phyloP scores from a whole-genome alignment of 2,329 filamentous ascomycete genomes.

The Scleromitrula shiraiana region DNA sequence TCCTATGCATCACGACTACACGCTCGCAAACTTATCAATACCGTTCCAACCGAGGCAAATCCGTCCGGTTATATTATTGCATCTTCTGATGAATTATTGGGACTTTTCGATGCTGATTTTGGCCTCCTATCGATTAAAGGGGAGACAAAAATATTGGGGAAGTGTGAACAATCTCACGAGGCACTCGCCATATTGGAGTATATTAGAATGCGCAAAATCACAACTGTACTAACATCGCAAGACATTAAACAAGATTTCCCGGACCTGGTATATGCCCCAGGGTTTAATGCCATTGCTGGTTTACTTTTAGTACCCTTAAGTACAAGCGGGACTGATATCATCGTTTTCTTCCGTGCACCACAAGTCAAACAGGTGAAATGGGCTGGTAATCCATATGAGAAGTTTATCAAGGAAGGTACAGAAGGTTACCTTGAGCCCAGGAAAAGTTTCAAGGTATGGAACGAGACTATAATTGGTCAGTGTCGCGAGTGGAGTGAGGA shows the following conservation, averaged over 20 bases:
- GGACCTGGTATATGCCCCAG: slow-evolving; percentile 70
- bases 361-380: slow-evolving; percentile 67
- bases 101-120: slow-evolving; percentile 80
- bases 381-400: slow-evolving; percentile 83
- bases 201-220: slow-evolving; percentile 65
- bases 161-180: slow-evolving; percentile 70
- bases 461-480: slow-evolving; percentile 66
- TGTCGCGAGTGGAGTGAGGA: slow-evolving; percentile 85
- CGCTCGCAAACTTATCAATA: slow-evolving; percentile 82
- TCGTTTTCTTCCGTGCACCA: slow-evolving; percentile 79
- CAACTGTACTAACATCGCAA: slow-evolving; percentile 68
- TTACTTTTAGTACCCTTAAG: slow-evolving; percentile 76
- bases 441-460: slow-evolving; percentile 74
- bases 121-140: slow-evolving; percentile 76
- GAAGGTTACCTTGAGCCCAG: slow-evolving; percentile 68
- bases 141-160: slow-evolving; percentile 81
- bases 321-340: slow-evolving; percentile 70
- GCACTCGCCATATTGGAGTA: slow-evolving; percentile 80
- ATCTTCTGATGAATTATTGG: slow-evolving; percentile 76
- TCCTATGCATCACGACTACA: slow-evolving; percentile 81
- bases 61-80: slow-evolving; percentile 86
- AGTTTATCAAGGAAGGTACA: slow-evolving; percentile 63
- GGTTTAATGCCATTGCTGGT: slow-evolving; percentile 71
- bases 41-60: slow-evolving; percentile 69
- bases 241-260: slow-evolving; percentile 72